Conservation (phyloP, 192 early-diverging fungal species). For the Mortierella antarctica region DNA sequence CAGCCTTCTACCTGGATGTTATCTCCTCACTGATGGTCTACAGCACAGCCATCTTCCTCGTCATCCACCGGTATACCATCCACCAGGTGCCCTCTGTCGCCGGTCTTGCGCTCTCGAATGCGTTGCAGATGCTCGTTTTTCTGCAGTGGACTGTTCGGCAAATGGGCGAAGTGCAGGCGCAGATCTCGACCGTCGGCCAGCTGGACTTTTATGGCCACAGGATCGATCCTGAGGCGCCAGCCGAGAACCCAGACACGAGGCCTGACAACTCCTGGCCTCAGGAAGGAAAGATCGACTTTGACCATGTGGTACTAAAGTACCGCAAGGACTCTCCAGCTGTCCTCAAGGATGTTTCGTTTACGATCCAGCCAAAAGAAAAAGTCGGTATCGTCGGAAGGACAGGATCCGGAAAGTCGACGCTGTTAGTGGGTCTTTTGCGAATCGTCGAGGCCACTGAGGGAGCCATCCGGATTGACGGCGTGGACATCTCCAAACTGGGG, state of each 20-base stretch:
- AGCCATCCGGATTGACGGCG: conserved; percentile 75
- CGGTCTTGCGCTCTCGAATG: conserved; percentile 43
- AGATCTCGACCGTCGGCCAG: conserved; percentile 65
- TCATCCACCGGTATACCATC: conserved; percentile 46
- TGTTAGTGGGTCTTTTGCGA: conserved; percentile 76
- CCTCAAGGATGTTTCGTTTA: conserved; percentile 59
- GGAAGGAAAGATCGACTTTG: conserved; percentile 68
- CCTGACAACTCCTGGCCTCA: conserved; percentile 62
- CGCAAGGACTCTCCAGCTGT: conserved; percentile 35
- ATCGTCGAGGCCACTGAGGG: conserved; percentile 77
- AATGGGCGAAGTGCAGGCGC: conserved; percentile 32
- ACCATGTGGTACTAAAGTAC: conserved; percentile 73
- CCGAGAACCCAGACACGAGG: conserved; percentile 49
- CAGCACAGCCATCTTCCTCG: conserved; percentile 66
- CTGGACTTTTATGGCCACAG: conserved; percentile 66
- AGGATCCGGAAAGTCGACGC: conserved; percentile 78
- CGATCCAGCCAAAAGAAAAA: conserved; percentile 75
- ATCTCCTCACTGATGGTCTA: conserved; percentile 69
- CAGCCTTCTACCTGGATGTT: conserved; percentile 68
- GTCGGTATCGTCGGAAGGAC: conserved; percentile 88
- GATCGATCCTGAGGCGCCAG: conserved; percentile 74
- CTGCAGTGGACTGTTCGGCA: conserved; percentile 32
- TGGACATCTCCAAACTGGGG: conserved; percentile 73
- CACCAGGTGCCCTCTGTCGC: conserved; percentile 20
- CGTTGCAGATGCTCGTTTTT: conserved; percentile 38